Base-by-base conservation (phyloP, 1,284 basidiomycete genomes). In the Quambalaria eucalypti region DNA sequence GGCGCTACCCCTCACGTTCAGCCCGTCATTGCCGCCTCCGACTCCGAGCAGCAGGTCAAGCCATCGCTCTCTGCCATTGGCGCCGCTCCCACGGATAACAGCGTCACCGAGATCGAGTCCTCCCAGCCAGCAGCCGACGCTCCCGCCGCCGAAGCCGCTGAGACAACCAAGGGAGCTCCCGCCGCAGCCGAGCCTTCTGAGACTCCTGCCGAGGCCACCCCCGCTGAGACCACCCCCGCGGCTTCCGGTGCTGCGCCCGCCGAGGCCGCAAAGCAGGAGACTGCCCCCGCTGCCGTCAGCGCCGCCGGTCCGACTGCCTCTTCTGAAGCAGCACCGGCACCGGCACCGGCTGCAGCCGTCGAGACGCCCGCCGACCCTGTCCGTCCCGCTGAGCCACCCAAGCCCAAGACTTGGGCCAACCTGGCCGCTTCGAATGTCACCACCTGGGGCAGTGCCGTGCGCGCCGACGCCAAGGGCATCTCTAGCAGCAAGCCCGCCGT, bases 261-360 rank as follows among this genome's bases (percentile, higher is more conserved):
- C 28, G 71, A 78, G 30, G 77, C 80, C 28, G 71, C 74, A 19
- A 70, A 79, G n/a, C 70, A 76, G 44, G 73, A 78, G 54, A 70
- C 75, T 14, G 77, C 81, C 50, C 46, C 66, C 8, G 62, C 64
- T 28, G 55, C 65, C 12, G 53, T 57, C 16, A 49, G 56, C 25
- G 49, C 66, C 9, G 36, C 55, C 16, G 25, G 25, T 28, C 47
- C 49, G 5, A 12, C 50, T 12, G 40, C 25, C 28, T 30, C 42
- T 14, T 30, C 42, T 14, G 23, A 28, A 26, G 51, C 46, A 7
- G 48, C 60, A 4, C 39, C 53, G 21, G n/a, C 65, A 1, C 29
- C 56, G 25, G 28, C 52, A 21, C 56, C 65, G 9, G 65, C 77
- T 16, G 75, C 81, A 26, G 75, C 73, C 48, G 31, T 48, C 4